Base-by-base conservation (phyloP, 495 filamentous ascomycete species). In the Daldinia childiae region DNA sequence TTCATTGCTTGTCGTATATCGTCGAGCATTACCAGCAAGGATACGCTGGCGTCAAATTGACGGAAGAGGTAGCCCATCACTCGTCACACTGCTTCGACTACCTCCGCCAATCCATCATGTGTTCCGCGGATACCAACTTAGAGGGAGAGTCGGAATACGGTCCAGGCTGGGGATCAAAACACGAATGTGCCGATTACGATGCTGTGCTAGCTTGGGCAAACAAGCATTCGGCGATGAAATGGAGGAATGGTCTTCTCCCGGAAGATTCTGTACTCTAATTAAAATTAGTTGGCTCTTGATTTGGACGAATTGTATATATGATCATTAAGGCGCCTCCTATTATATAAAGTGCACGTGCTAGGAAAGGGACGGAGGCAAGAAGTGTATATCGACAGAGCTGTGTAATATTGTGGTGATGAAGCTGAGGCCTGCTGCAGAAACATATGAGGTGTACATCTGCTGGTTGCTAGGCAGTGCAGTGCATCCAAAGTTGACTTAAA, bases 21-120 rank as follows among this genome's bases (percentile, higher is more conserved):
- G 76, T 79, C 6, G 72, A 79, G 68, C 77, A 82, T 45, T 82
- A 75, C 67, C 82, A 83, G 58, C 74, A 64, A 7, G 82, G 79
- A 15, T 83, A 80, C 63, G 78, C 64, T 6, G 80, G 81, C n/a
- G 51, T 64, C 15, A 54, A 77, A 24, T 63, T 85, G 59, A 76
- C 75, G 12, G 74, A 82, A 21, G 80, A 82, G 30, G 70, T 82
- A 0, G 81, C 80, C 3, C 80, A 83, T 45, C 83, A 86, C 67
- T 78, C 79, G 27, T 62, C 82, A 19, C 83, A 86, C 70, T 86
- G 83, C 76, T 84, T 85, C 66, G 81, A 85, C 62, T 84, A 85
- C 50, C 58, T 86, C 5, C 76, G 83, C 9, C 83, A 86, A 67
- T 76, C 77, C 7, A 80, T 86, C 62, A 82, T 82, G 79, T 86